Base-by-base conservation (phyloP, 345 rosid species). In the Cochlearia excelsa region DNA sequence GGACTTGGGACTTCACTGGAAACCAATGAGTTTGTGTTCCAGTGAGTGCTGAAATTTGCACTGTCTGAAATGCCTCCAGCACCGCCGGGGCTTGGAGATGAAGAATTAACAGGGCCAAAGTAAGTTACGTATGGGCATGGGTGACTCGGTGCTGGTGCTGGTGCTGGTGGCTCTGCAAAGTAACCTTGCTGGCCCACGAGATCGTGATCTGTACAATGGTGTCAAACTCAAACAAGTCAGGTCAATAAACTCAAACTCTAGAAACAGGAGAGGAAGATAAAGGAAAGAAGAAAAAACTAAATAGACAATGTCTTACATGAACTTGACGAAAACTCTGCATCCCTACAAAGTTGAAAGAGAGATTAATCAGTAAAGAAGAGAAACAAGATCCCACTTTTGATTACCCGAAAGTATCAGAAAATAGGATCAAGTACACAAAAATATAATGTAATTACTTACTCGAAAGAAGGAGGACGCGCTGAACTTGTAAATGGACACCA, bases 401-500 rank as follows among this genome's bases (percentile, higher is more conserved):
- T 45, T 46, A 45, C 28, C 23, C 16, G 37, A 48, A 54, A 10
- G 52, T 41, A 34, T 34, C 39, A 51, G 26, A 49, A 28, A 9
- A 33, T 26, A 46, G 48, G 46, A 27, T 16, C 9, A 45, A 46
- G 26, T 50, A 69, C n/a, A 40, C 28, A 73, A 2, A 1, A 51
- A 1, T 33, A 5, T 33, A 11, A 29, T 37, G 42, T 8, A 30
- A 51, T 28, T 58, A 69, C 97, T 82, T 85, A 90, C 97, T 80
- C 90, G 30, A 80, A 81, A 68, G 84, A 66, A 66, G 95, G 87
- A 48, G 78, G 77, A 66, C 86, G 84, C 1, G 97, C 75, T 71
- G 88, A 65, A 68, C 84, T 83, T 57, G 88, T 90, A 76, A 81
- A 90, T 30, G 97, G 97, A 67, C 97, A 90, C 94, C 95, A 90